Evolutionary conservation across 2,329 filamentous ascomycete genomes (phyloP), one percentile per base, ranked within the genome.

Genomic region (Pseudocercospora macadamiae): DNA sequence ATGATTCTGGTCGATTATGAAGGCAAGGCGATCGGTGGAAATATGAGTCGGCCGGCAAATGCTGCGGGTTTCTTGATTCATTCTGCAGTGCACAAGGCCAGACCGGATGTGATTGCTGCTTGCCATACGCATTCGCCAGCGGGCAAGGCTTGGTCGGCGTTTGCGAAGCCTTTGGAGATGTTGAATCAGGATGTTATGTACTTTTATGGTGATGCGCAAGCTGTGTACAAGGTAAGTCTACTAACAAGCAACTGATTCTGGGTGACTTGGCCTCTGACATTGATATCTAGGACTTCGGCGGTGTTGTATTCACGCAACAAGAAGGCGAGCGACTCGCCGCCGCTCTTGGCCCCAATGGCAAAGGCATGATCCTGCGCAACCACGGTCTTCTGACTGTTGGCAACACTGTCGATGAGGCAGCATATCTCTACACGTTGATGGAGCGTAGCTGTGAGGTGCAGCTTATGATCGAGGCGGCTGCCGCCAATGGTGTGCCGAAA

Each of bases 301-400:
- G 86, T 3, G 80, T 88, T 2, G 86, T 88, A 0, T 78, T 89
- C 28, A 81, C 77, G 1, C 79, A 78, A n/a, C 84, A 83, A 56
- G 89, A 91, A 70, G 88, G 88, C 1, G 75, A 81, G 64, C 78
- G 82, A 39, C 85, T 91, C 62, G 88, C 88, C 2, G 76, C 76
- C 9, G 83, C 87, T 0, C 76, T 92, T 1, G 88, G 88, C 0
- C 72, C 77, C 0, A 83, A 83, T 64, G 88, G 81, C 19, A 84
- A 83, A 71, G 87, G 81, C 1, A 80, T 85, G 62, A 86, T 91
- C 47, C 75, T 91, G 51, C 79, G 87, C 64, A 91, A 91, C 70
- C 89, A 91, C 73, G 89, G 89, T 0, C 75, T 92, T 32, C 73
- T 91, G 51, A 89, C 87, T 0, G 88, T 90, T 0, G 89, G 89